Conservation (phyloP, 164 flowering plant species). For the Cinnamomum micranthum region DNA sequence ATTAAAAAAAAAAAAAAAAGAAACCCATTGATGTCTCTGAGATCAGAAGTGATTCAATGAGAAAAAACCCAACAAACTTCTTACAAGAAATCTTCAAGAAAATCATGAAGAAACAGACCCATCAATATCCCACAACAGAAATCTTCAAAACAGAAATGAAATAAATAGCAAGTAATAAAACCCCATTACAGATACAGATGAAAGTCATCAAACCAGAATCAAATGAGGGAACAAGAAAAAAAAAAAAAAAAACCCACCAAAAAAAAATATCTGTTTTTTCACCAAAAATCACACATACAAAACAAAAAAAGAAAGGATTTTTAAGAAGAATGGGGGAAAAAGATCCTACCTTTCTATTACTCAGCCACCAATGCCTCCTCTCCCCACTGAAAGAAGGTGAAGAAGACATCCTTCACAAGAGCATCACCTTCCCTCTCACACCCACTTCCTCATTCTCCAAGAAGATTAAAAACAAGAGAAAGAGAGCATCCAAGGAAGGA, state of each 20-base stretch:
- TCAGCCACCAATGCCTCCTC: slow-evolving; percentile 95
- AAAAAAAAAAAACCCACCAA: background rate
- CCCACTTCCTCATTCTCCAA: slow-evolving; percentile 2
- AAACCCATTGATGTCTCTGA: too few species aligned
- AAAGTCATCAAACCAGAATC: background rate
- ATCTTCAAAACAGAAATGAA: background rate
- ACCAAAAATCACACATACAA: too few species aligned
- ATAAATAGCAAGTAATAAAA: background rate
- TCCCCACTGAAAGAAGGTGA: slow-evolving; percentile 50
- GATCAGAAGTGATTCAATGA: too few species aligned
- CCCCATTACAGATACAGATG: background rate
- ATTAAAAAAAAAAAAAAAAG: too few species aligned
- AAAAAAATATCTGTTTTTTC: background rate
- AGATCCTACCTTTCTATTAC: slow-evolving; percentile 60
- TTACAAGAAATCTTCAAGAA: background rate
- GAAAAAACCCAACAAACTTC: background rate
- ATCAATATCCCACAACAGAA: background rate
- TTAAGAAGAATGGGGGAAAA: background rate
- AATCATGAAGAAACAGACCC: background rate
- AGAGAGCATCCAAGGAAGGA: background rate
- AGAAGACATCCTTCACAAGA: slow-evolving; percentile 26
- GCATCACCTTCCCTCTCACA: slow-evolving; percentile 6
- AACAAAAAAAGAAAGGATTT: too few species aligned
- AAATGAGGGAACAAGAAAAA: background rate
- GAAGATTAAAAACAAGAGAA: background rate